Evolutionary conservation across 257 asterid genomes (phyloP).

Genomic region (Striga asiatica): DNA sequence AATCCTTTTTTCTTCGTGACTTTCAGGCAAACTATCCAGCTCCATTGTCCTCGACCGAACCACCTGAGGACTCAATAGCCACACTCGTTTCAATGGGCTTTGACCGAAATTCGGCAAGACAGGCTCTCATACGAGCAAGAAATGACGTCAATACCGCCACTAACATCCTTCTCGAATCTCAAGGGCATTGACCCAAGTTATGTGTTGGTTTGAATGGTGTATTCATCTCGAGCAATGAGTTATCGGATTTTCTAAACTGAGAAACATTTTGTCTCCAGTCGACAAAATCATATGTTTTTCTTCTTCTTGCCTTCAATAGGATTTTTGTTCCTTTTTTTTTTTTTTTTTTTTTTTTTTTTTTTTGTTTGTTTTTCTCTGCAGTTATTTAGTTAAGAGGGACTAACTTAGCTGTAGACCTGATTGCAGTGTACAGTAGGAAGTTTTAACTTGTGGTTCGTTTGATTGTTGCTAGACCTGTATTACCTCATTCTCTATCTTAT

Average conservation of each 20-base stretch:
- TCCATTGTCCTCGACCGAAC: constrained; percentile 39
- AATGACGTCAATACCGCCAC: constrained; percentile 89
- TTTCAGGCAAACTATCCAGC: constrained; percentile 43
- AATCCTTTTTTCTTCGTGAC: background rate
- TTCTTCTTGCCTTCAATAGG: too few species aligned
- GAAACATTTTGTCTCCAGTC: background rate
- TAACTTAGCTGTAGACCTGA: constrained; percentile 17
- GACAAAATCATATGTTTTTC: constrained; percentile 6
- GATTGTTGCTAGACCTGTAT: background rate
- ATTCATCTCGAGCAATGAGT: background rate
- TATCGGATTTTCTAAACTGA: constrained; percentile 1
- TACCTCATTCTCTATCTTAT: background rate
- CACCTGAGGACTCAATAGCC: constrained; percentile 74
- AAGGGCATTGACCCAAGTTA: constrained; percentile 24
- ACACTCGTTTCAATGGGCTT: constrained; percentile 88
- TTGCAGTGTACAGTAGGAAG: constrained; percentile 23
- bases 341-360: background rate
- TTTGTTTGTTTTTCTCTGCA: background rate
- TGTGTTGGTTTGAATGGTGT: constrained; percentile 1
- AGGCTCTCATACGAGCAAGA: constrained; percentile 78
- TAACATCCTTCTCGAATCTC: constrained; percentile 83
- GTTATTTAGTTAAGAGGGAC: background rate
- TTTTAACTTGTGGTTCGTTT: constrained; percentile 5
- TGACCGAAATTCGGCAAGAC: constrained; percentile 79
- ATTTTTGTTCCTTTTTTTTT: background rate